These are phyloP conservation scores for Lolium perenne DNA, from an alignment of 176 grass and related monocot genomes.

Conservation along the genomic window DNA sequence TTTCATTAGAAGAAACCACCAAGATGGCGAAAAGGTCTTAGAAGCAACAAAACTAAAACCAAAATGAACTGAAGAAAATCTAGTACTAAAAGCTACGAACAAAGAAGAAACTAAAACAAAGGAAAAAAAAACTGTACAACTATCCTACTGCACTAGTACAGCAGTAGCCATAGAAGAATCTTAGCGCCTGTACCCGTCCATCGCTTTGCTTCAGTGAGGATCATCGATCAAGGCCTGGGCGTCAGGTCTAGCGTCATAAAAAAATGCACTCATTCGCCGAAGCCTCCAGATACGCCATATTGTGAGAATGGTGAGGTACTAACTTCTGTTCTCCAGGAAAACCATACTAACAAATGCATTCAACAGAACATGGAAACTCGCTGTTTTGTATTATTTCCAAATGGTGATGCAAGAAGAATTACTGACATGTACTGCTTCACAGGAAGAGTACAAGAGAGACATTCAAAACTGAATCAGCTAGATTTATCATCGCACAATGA, in stretches of 20 bases:
- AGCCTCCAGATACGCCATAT: too few species aligned
- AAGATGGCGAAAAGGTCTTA: background rate
- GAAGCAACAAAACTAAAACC: background rate
- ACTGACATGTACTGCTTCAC: background rate
- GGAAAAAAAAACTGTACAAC: background rate
- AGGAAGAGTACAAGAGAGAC: too few species aligned
- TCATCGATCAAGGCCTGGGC: background rate
- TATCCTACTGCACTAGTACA: background rate
- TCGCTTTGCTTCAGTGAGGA: background rate
- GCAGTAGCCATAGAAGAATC: background rate
- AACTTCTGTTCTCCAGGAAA: background rate
- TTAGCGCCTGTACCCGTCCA: too few species aligned
- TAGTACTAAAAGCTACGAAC: too few species aligned
- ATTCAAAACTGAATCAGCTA: background rate
- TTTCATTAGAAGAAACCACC: too few species aligned
- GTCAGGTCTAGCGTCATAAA: background rate
- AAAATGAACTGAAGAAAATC: too few species aligned
- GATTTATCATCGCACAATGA: background rate
- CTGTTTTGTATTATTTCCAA: background rate
- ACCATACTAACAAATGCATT: background rate
- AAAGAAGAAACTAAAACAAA: background rate
- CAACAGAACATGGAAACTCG: background rate
- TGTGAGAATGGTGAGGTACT: too few species aligned
- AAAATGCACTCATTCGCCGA: background rate
- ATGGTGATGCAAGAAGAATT: background rate